phyloP scores from a whole-genome alignment of 2,329 filamentous ascomycete species.

The Neonectria sp. region DNA sequence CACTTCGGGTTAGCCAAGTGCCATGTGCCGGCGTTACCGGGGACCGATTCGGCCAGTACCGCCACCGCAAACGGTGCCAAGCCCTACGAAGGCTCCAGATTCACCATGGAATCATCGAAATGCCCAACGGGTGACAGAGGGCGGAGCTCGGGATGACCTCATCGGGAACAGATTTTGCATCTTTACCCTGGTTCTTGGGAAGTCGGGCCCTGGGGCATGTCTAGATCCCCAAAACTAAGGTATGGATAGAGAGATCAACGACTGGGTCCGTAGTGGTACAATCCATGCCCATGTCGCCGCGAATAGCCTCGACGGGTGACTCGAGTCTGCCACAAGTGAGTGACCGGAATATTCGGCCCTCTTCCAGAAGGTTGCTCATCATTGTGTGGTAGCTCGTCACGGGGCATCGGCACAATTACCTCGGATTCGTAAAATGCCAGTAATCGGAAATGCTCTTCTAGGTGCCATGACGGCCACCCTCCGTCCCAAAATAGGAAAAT shows the following conservation, averaged over 20 bases:
- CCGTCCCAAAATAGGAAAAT: slow-evolving; percentile 21
- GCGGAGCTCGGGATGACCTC: slow-evolving; percentile 36
- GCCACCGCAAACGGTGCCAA: slow-evolving; percentile 34
- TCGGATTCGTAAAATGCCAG: slow-evolving; percentile 17
- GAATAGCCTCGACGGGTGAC: slow-evolving; percentile 9
- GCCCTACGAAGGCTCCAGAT: slow-evolving; percentile 35
- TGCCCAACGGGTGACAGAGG: slow-evolving; percentile 9
- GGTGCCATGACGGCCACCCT: neutral
- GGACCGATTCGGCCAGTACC: slow-evolving; percentile 34
- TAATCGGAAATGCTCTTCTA: slow-evolving; percentile 20
- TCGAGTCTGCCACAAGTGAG: slow-evolving; percentile 7
- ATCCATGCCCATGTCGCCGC: slow-evolving; percentile 17
- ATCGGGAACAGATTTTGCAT: slow-evolving; percentile 31
- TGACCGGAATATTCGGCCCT: slow-evolving; percentile 16
- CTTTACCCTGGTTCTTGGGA: slow-evolving; percentile 15
- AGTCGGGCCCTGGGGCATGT: slow-evolving; percentile 22
- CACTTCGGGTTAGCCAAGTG: slow-evolving; percentile 35
- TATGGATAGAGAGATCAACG: slow-evolving; percentile 8
- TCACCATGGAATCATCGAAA: slow-evolving; percentile 29
- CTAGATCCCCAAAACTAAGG: slow-evolving; percentile 6
- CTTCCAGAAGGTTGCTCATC: neutral
- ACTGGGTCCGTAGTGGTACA: neutral
- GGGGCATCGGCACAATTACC: neutral
- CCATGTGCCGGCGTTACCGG: slow-evolving; percentile 43
- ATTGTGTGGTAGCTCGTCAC: slow-evolving; percentile 8